These are phyloP conservation scores for Echites panduratus DNA, from an alignment of 257 asterid species.

Conservation along the genomic window DNA sequence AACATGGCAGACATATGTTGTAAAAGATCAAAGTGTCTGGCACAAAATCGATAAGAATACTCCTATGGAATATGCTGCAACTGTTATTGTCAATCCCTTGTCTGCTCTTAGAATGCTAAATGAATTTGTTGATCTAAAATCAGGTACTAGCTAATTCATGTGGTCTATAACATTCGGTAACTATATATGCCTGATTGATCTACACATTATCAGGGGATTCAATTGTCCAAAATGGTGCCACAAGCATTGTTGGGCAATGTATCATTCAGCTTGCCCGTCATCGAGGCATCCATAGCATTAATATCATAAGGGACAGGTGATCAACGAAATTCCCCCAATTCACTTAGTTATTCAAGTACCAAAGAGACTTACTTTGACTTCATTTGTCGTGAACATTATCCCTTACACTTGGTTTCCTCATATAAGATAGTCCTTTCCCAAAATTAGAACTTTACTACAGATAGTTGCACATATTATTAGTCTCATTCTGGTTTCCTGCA, in stretches of 20 bases:
- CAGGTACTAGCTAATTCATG: constrained; percentile 43
- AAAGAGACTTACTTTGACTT: background rate
- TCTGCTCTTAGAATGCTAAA: constrained; percentile 89
- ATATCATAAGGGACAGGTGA: constrained; percentile 89
- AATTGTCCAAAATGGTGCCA: constrained; percentile 94
- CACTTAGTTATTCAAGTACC: background rate
- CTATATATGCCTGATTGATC: constrained; percentile 17
- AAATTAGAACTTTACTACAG: background rate
- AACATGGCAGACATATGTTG: constrained; percentile 92
- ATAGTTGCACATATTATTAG: background rate
- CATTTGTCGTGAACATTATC: background rate
- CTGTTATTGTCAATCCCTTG: constrained; percentile 85
- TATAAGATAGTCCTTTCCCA: background rate
- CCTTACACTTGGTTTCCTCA: background rate
- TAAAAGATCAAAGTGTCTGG: constrained; percentile 77
- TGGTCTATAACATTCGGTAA: background rate
- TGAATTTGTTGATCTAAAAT: constrained; percentile 70
- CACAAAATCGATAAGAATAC: constrained; percentile 70
- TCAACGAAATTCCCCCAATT: background rate
- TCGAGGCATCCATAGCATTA: constrained; percentile 68
- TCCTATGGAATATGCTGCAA: constrained; percentile 84
- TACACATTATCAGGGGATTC: constrained; percentile 56
- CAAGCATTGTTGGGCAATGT: constrained; percentile 97
- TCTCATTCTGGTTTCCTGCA: background rate
- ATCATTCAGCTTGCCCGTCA: constrained; percentile 81